These are phyloP conservation scores for Populus hybrid DNA, from an alignment of 441 rosid species.

Conservation along the genomic window DNA sequence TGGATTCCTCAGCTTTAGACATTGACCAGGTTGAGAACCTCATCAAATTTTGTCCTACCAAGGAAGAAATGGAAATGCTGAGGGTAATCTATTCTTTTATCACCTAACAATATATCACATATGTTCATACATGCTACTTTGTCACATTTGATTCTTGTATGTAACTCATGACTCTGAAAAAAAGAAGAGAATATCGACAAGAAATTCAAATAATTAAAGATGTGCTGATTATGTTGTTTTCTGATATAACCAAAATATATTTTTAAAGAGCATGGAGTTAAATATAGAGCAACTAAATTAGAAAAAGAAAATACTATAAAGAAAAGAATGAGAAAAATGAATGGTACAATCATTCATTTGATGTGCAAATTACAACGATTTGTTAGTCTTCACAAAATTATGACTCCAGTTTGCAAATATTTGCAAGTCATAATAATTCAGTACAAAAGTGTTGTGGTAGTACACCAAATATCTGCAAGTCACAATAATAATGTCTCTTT, in stretches of 20 bases:
- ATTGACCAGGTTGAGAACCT: constrained; percentile 99
- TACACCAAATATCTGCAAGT: not conserved
- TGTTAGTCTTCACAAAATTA: not conserved
- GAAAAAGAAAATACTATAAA: not conserved
- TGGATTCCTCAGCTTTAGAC: constrained; percentile 84
- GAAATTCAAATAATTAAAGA: not conserved
- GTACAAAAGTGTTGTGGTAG: not conserved
- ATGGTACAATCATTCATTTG: not conserved
- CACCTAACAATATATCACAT: not conserved
- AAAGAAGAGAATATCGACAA: not conserved
- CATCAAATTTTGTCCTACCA: constrained; percentile 93
- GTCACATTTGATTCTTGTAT: not conserved
- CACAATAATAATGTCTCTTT: not conserved
- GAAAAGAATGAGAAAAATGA: not conserved
- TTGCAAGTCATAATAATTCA: not conserved
- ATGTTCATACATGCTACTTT: not conserved
- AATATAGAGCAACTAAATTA: not conserved
- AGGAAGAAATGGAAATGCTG: constrained; percentile 89
- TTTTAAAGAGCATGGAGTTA: not conserved
- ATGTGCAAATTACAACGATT: not conserved
- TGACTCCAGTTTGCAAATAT: not conserved
- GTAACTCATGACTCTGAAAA: not conserved
- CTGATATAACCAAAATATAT: not conserved
- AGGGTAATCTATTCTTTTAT: constrained; percentile 47
- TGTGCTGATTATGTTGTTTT: not conserved